phyloP scores from a whole-genome alignment of 441 rosid genomes.

The Euphorbia corollata region DNA sequence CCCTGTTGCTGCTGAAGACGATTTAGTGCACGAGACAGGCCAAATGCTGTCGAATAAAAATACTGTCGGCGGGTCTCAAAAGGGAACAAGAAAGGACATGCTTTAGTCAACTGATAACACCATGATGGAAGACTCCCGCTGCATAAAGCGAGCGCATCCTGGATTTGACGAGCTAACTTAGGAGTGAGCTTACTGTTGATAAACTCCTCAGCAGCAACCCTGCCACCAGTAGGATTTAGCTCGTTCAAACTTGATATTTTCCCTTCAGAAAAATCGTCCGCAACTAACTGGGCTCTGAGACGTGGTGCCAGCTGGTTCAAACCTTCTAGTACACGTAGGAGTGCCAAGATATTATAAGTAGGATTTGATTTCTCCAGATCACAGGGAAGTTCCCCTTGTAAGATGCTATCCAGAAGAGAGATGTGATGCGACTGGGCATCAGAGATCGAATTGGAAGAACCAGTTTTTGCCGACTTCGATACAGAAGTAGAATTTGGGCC shows the following conservation, averaged over 20 bases:
- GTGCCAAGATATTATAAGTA: slow-evolving; percentile 78
- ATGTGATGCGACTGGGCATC: slow-evolving; percentile 45
- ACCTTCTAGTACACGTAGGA: slow-evolving; percentile 85
- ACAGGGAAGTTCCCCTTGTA: slow-evolving; percentile 94
- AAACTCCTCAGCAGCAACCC: slow-evolving; percentile 77
- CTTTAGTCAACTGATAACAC: slow-evolving; percentile 95
- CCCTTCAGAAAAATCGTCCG: slow-evolving; percentile 72
- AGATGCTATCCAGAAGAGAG: slow-evolving; percentile 88
- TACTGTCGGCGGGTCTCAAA: slow-evolving; percentile 95
- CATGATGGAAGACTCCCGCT: slow-evolving; percentile 98
- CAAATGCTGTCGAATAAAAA: slow-evolving; percentile 98
- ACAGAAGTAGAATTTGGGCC: slow-evolving; percentile 49
- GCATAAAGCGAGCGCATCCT: slow-evolving; percentile 98
- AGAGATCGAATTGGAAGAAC: slow-evolving; percentile 41
- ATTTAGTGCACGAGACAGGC: slow-evolving; percentile 90
- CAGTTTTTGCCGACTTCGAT: slow-evolving; percentile 52
- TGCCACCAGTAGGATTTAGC: slow-evolving; percentile 41
- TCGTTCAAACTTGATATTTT: slow-evolving; percentile 48
- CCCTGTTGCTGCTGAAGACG: slow-evolving; percentile 99
- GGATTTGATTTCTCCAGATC: slow-evolving; percentile 90
- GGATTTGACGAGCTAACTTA: slow-evolving; percentile 95
- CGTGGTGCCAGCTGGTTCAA: slow-evolving; percentile 92
- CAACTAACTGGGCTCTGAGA: slow-evolving; percentile 58
- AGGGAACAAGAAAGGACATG: slow-evolving; percentile 97
- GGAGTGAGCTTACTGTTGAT: slow-evolving; percentile 92